Conservation (phyloP, 495 filamentous ascomycete species). For the Aspergillus coremiiformis region DNA sequence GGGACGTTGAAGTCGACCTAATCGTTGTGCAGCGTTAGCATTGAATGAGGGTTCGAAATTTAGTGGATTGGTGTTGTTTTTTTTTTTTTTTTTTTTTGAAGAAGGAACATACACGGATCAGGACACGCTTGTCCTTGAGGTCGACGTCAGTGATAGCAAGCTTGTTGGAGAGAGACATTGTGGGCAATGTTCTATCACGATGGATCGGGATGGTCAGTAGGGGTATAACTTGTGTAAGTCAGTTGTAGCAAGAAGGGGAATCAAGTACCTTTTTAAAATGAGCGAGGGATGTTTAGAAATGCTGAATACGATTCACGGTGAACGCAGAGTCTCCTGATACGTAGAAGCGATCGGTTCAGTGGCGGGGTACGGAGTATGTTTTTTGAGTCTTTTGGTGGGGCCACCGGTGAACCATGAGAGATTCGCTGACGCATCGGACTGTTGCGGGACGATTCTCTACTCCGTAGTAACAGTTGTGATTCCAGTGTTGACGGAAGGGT, state of each 20-base stretch:
- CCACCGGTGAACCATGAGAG: constrained; percentile 28
- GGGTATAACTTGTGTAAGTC: too few relatives aligned
- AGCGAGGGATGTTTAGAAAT: constrained; percentile 7
- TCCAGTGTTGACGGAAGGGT: constrained; percentile 36
- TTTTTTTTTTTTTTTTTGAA: too few relatives aligned
- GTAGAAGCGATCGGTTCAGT: constrained; percentile 3
- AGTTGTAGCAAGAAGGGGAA: constrained; percentile 2
- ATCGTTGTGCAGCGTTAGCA: constrained; percentile 7
- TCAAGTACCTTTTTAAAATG: not conserved
- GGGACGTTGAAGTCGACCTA: constrained; percentile 99
- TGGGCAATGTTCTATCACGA: constrained; percentile 20
- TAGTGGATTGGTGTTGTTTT: too few relatives aligned
- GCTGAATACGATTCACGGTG: constrained; percentile 19
- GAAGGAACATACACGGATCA: constrained; percentile 73
- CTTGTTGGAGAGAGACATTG: constrained; percentile 98
- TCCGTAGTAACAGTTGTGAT: too few relatives aligned
- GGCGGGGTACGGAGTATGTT: constrained; percentile 19
- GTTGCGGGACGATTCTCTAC: constrained; percentile 46
- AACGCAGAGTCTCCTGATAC: constrained; percentile 8
- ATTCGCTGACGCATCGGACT: constrained; percentile 32
- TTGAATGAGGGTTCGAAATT: not conserved
- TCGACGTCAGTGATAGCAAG: constrained; percentile 93
- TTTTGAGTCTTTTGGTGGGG: constrained; percentile 25
- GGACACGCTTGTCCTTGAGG: constrained; percentile 93
- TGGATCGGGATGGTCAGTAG: not conserved